Conservation (phyloP, 2,329 filamentous ascomycete species). For the Fusarium sp. region DNA sequence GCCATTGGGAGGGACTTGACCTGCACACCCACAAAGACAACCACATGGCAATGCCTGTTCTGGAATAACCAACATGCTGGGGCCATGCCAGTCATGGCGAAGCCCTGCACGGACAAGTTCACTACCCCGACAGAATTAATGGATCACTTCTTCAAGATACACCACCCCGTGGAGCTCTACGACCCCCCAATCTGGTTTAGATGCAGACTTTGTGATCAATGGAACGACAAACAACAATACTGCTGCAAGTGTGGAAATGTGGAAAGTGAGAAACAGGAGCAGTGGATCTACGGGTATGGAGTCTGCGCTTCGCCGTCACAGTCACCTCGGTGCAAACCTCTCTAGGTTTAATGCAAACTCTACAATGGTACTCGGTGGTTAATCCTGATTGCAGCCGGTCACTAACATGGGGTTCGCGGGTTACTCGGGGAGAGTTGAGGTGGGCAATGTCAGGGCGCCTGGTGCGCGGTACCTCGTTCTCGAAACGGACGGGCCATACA, state of each 20-base stretch:
- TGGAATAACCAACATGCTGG: neutral
- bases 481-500: neutral
- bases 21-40: neutral
- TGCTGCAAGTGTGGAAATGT: constrained; percentile 10
- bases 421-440: neutral
- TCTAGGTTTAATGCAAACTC: neutral
- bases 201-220: neutral
- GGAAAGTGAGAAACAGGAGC: constrained; percentile 4
- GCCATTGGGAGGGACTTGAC: constrained; percentile 12
- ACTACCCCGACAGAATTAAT: neutral
- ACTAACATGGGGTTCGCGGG: neutral
- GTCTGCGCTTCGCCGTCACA: constrained; percentile 17
- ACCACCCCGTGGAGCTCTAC: neutral
- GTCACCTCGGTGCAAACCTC: constrained; percentile 10
- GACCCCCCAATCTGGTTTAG: neutral
- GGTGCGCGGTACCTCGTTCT: constrained; percentile 1
- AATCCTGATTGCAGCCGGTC: neutral
- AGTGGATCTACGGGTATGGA: constrained; percentile 23
- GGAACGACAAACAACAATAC: constrained; percentile 6
- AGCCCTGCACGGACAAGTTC: neutral
- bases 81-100: neutral
- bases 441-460: neutral
- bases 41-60: constrained; percentile 14
- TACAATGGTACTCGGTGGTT: neutral
- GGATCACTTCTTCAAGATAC: constrained; percentile 1